These are phyloP conservation scores for Verruconis gallopava DNA, from an alignment of 2,329 filamentous ascomycete genomes.

Conservation along the genomic window DNA sequence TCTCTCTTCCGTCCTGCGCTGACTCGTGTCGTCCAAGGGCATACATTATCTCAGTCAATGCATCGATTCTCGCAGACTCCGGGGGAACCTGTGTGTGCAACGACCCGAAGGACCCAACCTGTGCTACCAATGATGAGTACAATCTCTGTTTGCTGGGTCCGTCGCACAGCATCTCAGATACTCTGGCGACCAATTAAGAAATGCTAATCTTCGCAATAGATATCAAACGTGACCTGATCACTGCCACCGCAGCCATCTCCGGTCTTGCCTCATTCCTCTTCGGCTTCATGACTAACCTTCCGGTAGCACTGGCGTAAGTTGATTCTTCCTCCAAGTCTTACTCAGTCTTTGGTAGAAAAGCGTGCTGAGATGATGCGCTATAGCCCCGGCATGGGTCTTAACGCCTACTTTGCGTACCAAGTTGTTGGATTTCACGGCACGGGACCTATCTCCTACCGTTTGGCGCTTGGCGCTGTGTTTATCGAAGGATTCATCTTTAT, in stretches of 20 bases:
- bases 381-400: slow-evolving; percentile 40
- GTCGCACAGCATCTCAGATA: background rate
- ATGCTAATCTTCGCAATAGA: slow-evolving; percentile 16
- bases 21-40: slow-evolving; percentile 48
- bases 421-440: slow-evolving; percentile 66
- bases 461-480: slow-evolving; percentile 76
- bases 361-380: background rate
- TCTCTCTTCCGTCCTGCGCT: background rate
- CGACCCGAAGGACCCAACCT: slow-evolving; percentile 37
- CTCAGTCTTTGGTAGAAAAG: no score
- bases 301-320: slow-evolving; percentile 24
- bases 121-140: slow-evolving; percentile 44
- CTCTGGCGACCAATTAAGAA: background rate
- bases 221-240: slow-evolving; percentile 66
- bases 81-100: slow-evolving; percentile 65
- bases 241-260: slow-evolving; percentile 70
- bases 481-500: slow-evolving; percentile 81
- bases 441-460: slow-evolving; percentile 57
- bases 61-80: slow-evolving; percentile 35
- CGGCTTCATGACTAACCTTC: slow-evolving; percentile 68
- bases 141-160: slow-evolving; percentile 40
- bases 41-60: slow-evolving; percentile 59
- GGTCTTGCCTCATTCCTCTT: slow-evolving; percentile 67
- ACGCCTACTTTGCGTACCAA: slow-evolving; percentile 77
- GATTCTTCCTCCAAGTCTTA: no score